Base-by-base conservation (phyloP, 371 early-diverging fungal genomes). In the Mucor sp. region DNA sequence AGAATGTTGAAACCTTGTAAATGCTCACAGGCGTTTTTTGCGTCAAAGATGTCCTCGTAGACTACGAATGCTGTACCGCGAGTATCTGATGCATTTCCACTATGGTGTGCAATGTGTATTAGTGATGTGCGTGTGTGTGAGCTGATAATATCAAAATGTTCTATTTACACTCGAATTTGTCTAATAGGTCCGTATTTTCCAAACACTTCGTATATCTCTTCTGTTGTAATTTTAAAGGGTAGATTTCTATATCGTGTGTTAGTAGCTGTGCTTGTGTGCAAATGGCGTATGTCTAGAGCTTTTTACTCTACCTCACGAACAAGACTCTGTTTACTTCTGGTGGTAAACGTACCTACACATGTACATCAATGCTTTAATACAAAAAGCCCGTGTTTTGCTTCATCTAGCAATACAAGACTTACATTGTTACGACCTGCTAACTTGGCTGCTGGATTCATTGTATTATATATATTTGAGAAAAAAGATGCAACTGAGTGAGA, bases 21-120 rank as follows among this genome's bases (percentile, higher is more conserved):
- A 70, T 96, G 97, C 60, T 97, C 97, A 72, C 96, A 96, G 0
- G 99, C 99, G 27, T 92, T 91, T 76, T 97, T 96, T 35, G 98
- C 97, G 72, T 97, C 97, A 70, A 91, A 95, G n/a, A 98, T 96
- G 62, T 97, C 98, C 67, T 97, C 97, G 70, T 97, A 98, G 39
- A 96, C 91, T 21, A 99, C 97, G 81, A 93, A 98, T 21, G 97
- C 98, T 19, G 96, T 96, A 55, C 98, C 98, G 61, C 89, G 82
- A 2, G 99, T 98, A 63, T 95, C 95, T 39, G 82, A 78, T 19
- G 90, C 90, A 62, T 87, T 93, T 11, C 99, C 98, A 64, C 89
- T 88, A 37, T 0, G 37, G 12, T 12, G 62, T 8, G 28, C 33
- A 25, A n/a, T n/a, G 17, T 21, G 25, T 60, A 21, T 35, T 41